Evolutionary conservation across 2,329 filamentous ascomycete genomes (phyloP), one percentile per base, ranked within the genome.

Genomic region (Fusarium torreyae): DNA sequence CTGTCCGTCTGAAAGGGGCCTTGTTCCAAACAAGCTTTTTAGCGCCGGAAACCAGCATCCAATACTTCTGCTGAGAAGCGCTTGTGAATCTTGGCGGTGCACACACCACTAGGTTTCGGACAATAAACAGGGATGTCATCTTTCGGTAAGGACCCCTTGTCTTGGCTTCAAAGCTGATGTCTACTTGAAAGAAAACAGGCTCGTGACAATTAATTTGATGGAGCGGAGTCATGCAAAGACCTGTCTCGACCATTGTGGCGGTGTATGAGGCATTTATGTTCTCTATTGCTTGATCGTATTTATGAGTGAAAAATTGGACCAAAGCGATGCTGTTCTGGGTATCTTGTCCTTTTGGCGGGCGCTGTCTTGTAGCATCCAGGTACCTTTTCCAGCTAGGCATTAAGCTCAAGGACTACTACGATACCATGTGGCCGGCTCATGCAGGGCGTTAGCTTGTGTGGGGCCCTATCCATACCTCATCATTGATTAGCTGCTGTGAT

Each of bases 251-350:
- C 24, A 18, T 5, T 22, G 50, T 33, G 50, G 18, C 38, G 18
- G 38, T 43, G 26, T n/a, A n/a, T 58, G 64, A 53, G 64, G 64
- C 26, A 68, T 58, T 67, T 68, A 36, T 39, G 18, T 20, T 15
- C 40, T 28, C 57, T n/a, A 26, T 14, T 26, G 7, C 1, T 33
- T 26, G 17, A 6, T 24, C 18, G 34, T 24, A 15, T 10, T 26
- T 17, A 13, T n/a, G 34, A 44, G 61, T 44, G 44, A 31, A 11
- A 50, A 53, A 43, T 24, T 18, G 39, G 34, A 22, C 17, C 40
- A 38, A 9, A 42, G 40, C 38, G 34, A 64, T 53, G 51, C 64
- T 67, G 42, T 43, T 64, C 65, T 56, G 24, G 57, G 36, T 26
- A 39, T 34, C 53, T 43, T 46, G 63, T 9, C 43, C 46, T 53